Percentiles rank a stretch among this genome's conserved stretches.
Evolutionary conservation across 2,329 filamentous ascomycete genomes (phyloP).

Genomic region (Cladorrhinum sp.): DNA sequence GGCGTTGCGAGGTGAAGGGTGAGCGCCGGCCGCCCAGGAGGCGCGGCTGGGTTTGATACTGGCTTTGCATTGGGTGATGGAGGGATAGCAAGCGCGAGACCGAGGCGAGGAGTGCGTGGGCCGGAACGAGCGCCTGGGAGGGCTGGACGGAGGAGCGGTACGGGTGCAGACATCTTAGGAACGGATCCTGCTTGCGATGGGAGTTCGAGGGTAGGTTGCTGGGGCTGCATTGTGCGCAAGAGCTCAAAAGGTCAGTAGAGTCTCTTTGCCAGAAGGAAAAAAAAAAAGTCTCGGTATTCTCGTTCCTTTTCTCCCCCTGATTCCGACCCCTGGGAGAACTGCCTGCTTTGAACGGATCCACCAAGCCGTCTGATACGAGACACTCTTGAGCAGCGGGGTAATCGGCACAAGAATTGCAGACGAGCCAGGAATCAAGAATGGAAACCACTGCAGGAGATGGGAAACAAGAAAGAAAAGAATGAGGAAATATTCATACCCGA

Average conservation of each 20-base stretch:
- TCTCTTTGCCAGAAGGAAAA: not conserved
- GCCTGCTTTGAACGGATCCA: not conserved
- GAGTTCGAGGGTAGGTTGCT: conserved; percentile 18
- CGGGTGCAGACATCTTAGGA: conserved; percentile 69
- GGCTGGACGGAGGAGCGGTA: conserved; percentile 78
- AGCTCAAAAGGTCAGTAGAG: conserved; percentile 9
- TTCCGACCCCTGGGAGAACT: not conserved
- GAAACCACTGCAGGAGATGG: not conserved
- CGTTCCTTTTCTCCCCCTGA: not conserved
- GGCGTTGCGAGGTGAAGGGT: conserved; percentile 80
- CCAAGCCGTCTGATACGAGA: not conserved
- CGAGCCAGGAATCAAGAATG: not conserved
- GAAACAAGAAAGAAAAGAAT: conserved; percentile 4
- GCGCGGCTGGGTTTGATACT: conserved; percentile 53
- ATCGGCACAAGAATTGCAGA: not conserved
- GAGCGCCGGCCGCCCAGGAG: conserved; percentile 58
- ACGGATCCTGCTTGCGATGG: conserved; percentile 34
- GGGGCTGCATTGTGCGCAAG: conserved; percentile 13
- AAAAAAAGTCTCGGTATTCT: not conserved
- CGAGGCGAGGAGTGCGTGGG: conserved; percentile 71
- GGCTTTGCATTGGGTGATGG: conserved; percentile 80
- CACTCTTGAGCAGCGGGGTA: not conserved
- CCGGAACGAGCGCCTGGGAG: conserved; percentile 67
- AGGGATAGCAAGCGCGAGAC: conserved; percentile 86
- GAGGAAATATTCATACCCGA: conserved; percentile 20